A percentile compares a stretch with the other conserved stretches of the same genome.
Evolutionary conservation across 768 basidiomycete genomes (phyloP).

Genomic region (Leccinum sublutescens): DNA sequence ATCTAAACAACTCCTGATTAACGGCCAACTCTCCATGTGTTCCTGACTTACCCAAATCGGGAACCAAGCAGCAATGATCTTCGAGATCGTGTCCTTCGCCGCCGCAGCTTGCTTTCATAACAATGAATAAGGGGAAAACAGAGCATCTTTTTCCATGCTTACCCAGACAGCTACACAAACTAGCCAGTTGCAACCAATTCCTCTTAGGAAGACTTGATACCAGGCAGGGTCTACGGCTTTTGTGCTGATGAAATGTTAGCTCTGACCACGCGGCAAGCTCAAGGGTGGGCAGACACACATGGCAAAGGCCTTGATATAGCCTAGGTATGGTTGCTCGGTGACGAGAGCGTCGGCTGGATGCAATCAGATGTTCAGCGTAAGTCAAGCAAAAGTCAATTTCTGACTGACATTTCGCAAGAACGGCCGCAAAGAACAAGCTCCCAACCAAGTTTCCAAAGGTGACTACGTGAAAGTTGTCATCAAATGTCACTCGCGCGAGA

Average conservation of each 20-base stretch:
- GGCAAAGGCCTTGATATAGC: conserved; percentile 53
- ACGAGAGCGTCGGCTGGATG: conserved; percentile 57
- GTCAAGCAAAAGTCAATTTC: neutral
- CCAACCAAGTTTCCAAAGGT: conserved; percentile 68
- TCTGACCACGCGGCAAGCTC: neutral
- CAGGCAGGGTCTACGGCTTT: conserved; percentile 66
- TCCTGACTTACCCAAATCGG: conserved; percentile 61
- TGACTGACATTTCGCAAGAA: conserved; percentile 61
- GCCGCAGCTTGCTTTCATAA: conserved; percentile 60
- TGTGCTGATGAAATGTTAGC: conserved; percentile 37
- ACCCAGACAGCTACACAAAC: conserved; percentile 76
- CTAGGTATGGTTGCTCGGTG: conserved; percentile 54
- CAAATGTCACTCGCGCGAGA: neutral
- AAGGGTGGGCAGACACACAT: conserved; percentile 42
- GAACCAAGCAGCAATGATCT: conserved; percentile 68
- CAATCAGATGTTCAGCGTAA: neutral
- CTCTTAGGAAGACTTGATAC: conserved; percentile 72
- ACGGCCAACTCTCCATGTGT: neutral
- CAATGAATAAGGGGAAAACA: neutral
- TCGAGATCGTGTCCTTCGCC: conserved; percentile 66
- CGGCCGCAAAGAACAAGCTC: conserved; percentile 65
- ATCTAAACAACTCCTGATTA: conserved; percentile 36
- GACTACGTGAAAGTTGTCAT: conserved; percentile 39
- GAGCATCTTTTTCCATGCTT: conserved; percentile 20
- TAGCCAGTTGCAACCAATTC: conserved; percentile 77